phyloP scores from a whole-genome alignment of 768 basidiomycete species.

The Collybia mongolica region DNA sequence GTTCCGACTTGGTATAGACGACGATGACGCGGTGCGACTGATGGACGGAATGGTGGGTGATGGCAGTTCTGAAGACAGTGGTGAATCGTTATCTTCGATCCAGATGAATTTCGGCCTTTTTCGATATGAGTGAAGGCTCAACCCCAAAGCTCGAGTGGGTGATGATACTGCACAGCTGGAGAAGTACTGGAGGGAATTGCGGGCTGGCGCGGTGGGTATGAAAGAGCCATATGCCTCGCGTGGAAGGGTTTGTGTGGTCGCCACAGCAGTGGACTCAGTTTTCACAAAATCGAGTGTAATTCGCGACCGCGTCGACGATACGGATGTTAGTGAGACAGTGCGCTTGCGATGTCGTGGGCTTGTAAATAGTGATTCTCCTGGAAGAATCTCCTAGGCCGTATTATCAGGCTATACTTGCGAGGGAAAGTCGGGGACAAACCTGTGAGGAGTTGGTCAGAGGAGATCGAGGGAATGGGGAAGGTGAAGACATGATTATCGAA shows the following conservation, averaged over 20 bases:
- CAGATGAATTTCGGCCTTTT: slow-evolving; percentile 4
- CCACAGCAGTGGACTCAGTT: slow-evolving; percentile 5
- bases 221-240: slow-evolving; percentile 19
- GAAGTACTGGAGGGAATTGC: slow-evolving; percentile 12
- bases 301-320: slow-evolving; percentile 14
- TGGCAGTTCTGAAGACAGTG: slow-evolving; percentile 15
- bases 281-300: slow-evolving; percentile 11
- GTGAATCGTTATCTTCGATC: slow-evolving; percentile 16
- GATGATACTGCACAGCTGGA: not conserved
- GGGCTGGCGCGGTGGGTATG: slow-evolving; percentile 18
- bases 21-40: slow-evolving; percentile 36
- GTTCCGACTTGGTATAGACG: slow-evolving; percentile 9
- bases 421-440: not conserved
- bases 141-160: not conserved
- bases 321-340: slow-evolving; percentile 15
- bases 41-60: slow-evolving; percentile 32
- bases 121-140: slow-evolving; percentile 3
- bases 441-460: not conserved
- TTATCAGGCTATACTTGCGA: not conserved
- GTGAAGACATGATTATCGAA: slow-evolving; percentile 12
- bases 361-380: not conserved
- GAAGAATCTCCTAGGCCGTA: not conserved
- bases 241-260: slow-evolving; percentile 9
- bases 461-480: slow-evolving; percentile 14
- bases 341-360: slow-evolving; percentile 13